Conservation (phyloP, 352 stramenopile genomes). For the Chrysophaeum taylorii region DNA sequence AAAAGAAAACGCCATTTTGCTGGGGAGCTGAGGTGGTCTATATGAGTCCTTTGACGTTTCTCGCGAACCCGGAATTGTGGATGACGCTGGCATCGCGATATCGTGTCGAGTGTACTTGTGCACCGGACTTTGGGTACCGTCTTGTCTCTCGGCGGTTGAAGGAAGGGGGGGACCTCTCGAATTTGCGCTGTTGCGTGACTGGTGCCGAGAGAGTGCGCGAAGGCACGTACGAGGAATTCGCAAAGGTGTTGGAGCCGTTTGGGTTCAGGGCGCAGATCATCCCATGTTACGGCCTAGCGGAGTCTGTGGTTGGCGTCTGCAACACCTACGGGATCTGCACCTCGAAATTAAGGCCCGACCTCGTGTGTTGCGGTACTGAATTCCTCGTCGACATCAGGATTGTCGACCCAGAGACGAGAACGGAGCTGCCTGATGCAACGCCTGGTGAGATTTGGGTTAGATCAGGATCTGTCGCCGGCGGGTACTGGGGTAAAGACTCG, state of each 20-base stretch:
- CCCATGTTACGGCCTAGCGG: background rate
- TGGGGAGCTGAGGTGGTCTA: conserved; percentile 88
- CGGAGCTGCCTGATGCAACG: background rate
- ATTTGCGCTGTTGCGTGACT: background rate
- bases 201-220: background rate
- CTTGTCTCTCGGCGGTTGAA: too few species aligned
- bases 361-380: too few species aligned
- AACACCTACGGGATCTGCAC: too few species aligned
- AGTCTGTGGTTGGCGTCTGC: background rate
- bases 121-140: background rate
- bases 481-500: conserved; percentile 71
- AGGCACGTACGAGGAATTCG: background rate
- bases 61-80: conserved; percentile 89
- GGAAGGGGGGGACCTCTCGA: background rate
- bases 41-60: conserved; percentile 92
- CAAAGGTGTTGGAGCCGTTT: background rate
- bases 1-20: conserved; percentile 61
- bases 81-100: conserved; percentile 62
- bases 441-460: background rate
- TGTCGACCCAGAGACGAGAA: background rate
- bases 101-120: background rate
- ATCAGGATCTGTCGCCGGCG: background rate
- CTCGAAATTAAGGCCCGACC: too few species aligned
- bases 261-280: background rate
- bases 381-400: too few species aligned